Conservation (phyloP, 805 yeast genomes). For the Lipomyces orientalis region DNA sequence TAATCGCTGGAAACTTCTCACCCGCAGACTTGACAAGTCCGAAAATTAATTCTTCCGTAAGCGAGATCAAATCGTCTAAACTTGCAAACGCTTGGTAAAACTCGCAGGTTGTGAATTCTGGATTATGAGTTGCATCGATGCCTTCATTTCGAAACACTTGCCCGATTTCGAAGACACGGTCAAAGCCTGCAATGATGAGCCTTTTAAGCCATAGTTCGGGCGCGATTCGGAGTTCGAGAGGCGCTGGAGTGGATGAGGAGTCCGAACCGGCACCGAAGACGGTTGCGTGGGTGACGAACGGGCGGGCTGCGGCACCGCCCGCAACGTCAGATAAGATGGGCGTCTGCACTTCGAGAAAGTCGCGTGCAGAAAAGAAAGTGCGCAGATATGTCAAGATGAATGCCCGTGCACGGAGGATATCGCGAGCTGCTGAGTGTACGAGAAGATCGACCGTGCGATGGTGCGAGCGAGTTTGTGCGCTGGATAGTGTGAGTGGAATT, state of each 20-base stretch:
- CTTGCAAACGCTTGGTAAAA: slow-evolving; percentile 77
- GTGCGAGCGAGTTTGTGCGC: slow-evolving; percentile 61
- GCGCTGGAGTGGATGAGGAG: slow-evolving; percentile 41
- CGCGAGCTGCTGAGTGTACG: slow-evolving; percentile 59
- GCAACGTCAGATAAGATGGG: slow-evolving; percentile 74
- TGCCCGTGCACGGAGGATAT: slow-evolving; percentile 58
- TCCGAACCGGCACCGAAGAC: slow-evolving; percentile 21
- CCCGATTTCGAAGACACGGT: slow-evolving; percentile 86
- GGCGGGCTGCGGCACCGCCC: slow-evolving; percentile 93
- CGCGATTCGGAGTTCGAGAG: slow-evolving; percentile 78
- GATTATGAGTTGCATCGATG: slow-evolving; percentile 89
- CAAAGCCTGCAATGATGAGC: slow-evolving; percentile 82
- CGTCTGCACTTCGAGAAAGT: slow-evolving; percentile 84
- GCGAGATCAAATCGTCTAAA: slow-evolving; percentile 66
- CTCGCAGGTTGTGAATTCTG: slow-evolving; percentile 91
- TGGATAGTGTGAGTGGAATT: slow-evolving; percentile 66
- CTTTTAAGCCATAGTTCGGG: slow-evolving; percentile 95
- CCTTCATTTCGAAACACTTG: slow-evolving; percentile 90
- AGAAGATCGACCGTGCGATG: slow-evolving; percentile 78
- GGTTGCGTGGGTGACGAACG: slow-evolving; percentile 62
- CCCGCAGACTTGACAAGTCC: slow-evolving; percentile 45
- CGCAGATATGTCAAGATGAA: slow-evolving; percentile 63
- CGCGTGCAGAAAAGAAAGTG: slow-evolving; percentile 56
- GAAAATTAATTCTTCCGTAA: slow-evolving; percentile 65
- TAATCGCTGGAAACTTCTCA: slow-evolving; percentile 11